phyloP scores from a whole-genome alignment of 768 basidiomycete genomes.

The Suillus luteus region DNA sequence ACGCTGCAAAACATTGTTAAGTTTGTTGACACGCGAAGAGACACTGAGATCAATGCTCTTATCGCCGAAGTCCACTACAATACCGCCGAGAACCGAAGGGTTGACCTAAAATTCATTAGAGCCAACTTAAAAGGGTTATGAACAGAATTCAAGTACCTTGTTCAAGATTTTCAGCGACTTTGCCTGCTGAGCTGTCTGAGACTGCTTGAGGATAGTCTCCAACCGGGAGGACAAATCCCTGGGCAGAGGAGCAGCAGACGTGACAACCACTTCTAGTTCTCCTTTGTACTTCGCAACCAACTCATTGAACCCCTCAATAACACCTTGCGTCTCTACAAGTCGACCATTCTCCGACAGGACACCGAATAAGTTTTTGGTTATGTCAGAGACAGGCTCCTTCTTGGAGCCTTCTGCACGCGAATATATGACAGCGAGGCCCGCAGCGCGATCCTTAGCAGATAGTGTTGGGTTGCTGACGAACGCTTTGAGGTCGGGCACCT shows the following conservation, averaged over 20 bases:
- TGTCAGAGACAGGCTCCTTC: conserved; percentile 78
- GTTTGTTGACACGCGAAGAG: conserved; percentile 89
- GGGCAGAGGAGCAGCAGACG: conserved; percentile 80
- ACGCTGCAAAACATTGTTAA: conserved; percentile 72
- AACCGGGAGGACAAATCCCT: conserved; percentile 75
- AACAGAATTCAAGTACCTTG: conserved; percentile 60
- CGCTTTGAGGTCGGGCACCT: conserved; percentile 60
- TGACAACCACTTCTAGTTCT: conserved; percentile 90
- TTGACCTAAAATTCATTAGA: conserved; percentile 64
- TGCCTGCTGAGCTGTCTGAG: conserved; percentile 80
- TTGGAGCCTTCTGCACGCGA: conserved; percentile 65
- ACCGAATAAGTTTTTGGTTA: conserved; percentile 89
- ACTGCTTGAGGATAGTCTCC: conserved; percentile 84
- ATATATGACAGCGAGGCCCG: conserved; percentile 69
- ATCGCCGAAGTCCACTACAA: conserved; percentile 97
- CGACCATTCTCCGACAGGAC: conserved; percentile 68
- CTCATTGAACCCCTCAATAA: conserved; percentile 90
- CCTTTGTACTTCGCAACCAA: conserved; percentile 89
- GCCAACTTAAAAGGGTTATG: neutral
- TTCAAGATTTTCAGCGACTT: conserved; percentile 89
- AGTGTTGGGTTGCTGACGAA: conserved; percentile 93
- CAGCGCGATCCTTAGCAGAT: conserved; percentile 70
- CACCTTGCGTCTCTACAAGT: conserved; percentile 78
- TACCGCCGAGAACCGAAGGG: conserved; percentile 85
- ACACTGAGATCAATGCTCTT: conserved; percentile 98